Base-by-base conservation (phyloP, 202 grass and related monocot genomes). In the Eragrostis tef region DNA sequence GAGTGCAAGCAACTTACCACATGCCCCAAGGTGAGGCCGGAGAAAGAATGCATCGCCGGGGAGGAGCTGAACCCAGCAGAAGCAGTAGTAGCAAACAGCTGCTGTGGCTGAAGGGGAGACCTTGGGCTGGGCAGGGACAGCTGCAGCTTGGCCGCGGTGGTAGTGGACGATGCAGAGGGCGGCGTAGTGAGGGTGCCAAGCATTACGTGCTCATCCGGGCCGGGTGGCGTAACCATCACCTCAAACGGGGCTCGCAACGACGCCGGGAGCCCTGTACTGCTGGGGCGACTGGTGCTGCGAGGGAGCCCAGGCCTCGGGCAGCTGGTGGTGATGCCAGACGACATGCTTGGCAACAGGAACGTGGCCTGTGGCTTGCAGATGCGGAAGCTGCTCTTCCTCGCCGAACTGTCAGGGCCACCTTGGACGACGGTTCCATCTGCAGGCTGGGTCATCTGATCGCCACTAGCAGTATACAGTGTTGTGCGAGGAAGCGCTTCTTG, bases 341-440 rank as follows among this genome's bases (percentile, higher is more conserved):
- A 80, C 91, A 88, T 91, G 85, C 92, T 88, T 34, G 92, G 96
- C 96, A 83, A 93, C 61, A 93, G 70, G 75, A 98, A 98, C 25
- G 88, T 88, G 41, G 87, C 87, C 74, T 90, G 85, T 41, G 88
- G 96, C 70, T 85, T 93, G 83, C 87, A 99, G 76, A 91, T 81
- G 65, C 71, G 79, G 81, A 95, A 91, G 56, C 87, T 88, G 68
- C 85, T 93, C 89, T 81, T 93, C 67, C 73, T 79, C 39, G 49
- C 61, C 43, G 26, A 25, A 78, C 74, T 80, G 58, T 87, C 83
- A 63, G 69, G 75, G 34, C 58, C 65, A 22, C 53, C 65, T 67
- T 78, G 67, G 64, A 74, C 73, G 74, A 44, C 48, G 29, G 44
- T 47, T 63, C 42, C 46, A 74, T 69, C 81, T 62, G 63, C 45